A percentile compares a stretch with the other conserved stretches of the same genome.
Conservation (phyloP, 306 rosid species). For the Lagenaria siceraria region DNA sequence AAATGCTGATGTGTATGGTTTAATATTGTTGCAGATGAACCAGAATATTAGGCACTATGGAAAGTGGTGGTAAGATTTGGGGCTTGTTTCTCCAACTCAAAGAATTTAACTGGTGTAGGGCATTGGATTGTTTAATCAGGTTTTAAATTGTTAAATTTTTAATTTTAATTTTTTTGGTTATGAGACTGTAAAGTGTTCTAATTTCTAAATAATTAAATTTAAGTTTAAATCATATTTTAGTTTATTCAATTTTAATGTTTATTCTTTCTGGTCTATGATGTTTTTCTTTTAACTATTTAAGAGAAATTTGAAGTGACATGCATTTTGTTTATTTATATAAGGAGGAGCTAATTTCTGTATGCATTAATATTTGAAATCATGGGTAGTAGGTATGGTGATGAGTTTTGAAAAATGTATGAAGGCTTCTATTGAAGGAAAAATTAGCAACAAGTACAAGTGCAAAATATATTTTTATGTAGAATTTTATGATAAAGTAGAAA, state of each 20-base stretch:
- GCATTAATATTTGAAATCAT: not conserved
- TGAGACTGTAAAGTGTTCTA: not conserved
- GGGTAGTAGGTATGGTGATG: too few species aligned
- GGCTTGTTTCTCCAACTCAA: not conserved
- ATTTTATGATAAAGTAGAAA: too few species aligned
- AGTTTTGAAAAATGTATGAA: too few species aligned
- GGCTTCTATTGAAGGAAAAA: too few species aligned
- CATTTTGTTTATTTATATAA: not conserved
- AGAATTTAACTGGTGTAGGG: not conserved
- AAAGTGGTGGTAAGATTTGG: not conserved
- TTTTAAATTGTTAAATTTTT: not conserved
- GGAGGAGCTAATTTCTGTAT: not conserved
- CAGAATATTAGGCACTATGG: not conserved
- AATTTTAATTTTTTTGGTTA: not conserved
- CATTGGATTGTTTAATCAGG: not conserved
- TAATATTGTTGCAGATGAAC: slow-evolving; percentile 5
- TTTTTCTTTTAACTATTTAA: not conserved
- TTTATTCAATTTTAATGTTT: not conserved
- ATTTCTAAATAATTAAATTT: not conserved
- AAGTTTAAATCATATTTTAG: not conserved
- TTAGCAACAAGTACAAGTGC: too few species aligned
- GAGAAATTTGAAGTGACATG: not conserved
- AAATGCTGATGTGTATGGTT: not conserved
- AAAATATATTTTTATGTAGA: too few species aligned
- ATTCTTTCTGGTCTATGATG: not conserved